Percentiles rank a stretch among this genome's conserved stretches.
Evolutionary conservation across 371 early-diverging fungal genomes (phyloP).

Genomic region (Choanephora cucurbitarum): DNA sequence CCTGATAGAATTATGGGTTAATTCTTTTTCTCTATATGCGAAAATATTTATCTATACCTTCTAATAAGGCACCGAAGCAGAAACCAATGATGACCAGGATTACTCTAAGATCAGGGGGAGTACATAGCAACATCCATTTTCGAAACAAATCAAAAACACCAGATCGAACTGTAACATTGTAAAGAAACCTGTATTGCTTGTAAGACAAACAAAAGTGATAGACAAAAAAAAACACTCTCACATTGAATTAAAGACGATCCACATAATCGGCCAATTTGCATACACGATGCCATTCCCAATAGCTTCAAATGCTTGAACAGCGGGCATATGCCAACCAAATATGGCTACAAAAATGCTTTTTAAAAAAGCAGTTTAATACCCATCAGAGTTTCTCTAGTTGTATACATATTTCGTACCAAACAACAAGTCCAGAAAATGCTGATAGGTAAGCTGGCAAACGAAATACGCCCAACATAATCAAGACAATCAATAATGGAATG

Average conservation of each 20-base stretch:
- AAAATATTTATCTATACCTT: conserved; percentile 24
- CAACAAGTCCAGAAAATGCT: conserved; percentile 34
- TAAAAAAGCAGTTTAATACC: no score
- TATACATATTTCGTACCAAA: conserved; percentile 46
- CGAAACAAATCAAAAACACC: conserved; percentile 46
- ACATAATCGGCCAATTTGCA: conserved; percentile 56
- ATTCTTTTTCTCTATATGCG: no score
- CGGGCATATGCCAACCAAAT: conserved; percentile 54
- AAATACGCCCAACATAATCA: conserved; percentile 41
- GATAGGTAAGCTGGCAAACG: conserved; percentile 39
- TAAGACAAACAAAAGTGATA: background rate
- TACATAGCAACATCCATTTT: conserved; percentile 44
- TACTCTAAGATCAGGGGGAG: conserved; percentile 43
- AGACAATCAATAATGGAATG: conserved; percentile 40
- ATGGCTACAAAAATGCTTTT: conserved; percentile 46
- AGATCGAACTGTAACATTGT: conserved; percentile 41
- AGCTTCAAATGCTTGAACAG: conserved; percentile 37
- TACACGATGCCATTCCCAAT: conserved; percentile 46
- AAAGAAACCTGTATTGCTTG: conserved; percentile 31
- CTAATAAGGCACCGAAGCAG: conserved; percentile 43
- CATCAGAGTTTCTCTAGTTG: no score
- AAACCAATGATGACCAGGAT: conserved; percentile 41
- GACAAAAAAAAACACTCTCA: conserved; percentile 10
- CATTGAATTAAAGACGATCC: conserved; percentile 51
- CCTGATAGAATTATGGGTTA: conserved; percentile 11